phyloP scores from a whole-genome alignment of 2,329 filamentous ascomycete species.

The Fusarium albidum region DNA sequence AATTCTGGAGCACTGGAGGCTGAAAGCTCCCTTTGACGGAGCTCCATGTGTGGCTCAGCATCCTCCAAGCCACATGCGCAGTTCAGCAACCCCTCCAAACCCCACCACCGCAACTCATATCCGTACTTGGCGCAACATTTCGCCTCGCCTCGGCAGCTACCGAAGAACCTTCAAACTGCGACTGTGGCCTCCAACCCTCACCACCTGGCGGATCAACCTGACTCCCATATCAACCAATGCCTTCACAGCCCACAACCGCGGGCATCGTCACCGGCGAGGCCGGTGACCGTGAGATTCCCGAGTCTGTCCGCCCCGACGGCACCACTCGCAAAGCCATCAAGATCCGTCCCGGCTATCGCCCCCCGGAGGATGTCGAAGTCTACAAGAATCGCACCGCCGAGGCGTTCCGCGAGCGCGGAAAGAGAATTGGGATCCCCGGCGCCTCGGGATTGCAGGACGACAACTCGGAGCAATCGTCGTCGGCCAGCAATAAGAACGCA shows the following conservation, averaged over 20 bases:
- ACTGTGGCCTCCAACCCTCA: neutral
- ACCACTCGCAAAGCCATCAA: constrained; percentile 94
- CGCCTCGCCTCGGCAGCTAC: constrained; percentile 27
- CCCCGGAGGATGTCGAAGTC: constrained; percentile 93
- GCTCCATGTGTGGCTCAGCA: constrained; percentile 21
- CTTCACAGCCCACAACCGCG: constrained; percentile 64
- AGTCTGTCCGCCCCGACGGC: constrained; percentile 86
- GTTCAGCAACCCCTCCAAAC: constrained; percentile 1
- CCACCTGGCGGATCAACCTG: neutral
- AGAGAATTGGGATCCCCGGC: constrained; percentile 73
- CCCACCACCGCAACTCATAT: no score
- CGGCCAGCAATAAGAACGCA: constrained; percentile 82
- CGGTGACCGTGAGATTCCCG: constrained; percentile 88
- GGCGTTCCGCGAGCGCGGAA: constrained; percentile 78
- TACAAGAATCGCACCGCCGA: constrained; percentile 95
- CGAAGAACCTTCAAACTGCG: constrained; percentile 22
- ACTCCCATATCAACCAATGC: constrained; percentile 46
- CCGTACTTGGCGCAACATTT: constrained; percentile 9
- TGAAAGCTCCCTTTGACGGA: no score
- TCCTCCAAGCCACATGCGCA: neutral
- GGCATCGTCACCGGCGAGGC: constrained; percentile 80
- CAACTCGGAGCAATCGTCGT: constrained; percentile 54
- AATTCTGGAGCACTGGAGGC: no score
- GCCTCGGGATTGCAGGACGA: constrained; percentile 67
- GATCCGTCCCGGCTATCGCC: constrained; percentile 90